Evolutionary conservation across 2,329 filamentous ascomycete genomes (phyloP).

Genomic region (Atkinsonella hypoxylon): DNA sequence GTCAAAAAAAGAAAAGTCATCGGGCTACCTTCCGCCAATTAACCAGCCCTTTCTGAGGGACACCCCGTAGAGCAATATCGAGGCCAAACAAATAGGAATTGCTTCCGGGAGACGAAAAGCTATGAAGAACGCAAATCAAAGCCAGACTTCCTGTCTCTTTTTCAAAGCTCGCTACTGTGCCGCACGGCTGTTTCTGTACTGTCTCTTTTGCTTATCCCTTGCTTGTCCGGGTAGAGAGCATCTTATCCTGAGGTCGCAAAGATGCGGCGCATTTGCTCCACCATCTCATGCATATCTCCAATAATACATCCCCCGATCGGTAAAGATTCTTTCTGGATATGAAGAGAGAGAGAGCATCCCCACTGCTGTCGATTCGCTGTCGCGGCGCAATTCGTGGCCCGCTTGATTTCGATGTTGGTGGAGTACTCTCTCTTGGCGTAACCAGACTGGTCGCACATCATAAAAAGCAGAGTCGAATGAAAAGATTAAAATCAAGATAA

Average conservation of each 20-base stretch:
- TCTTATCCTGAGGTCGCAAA: background rate
- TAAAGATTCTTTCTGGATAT: background rate
- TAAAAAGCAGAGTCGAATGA: background rate
- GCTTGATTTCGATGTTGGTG: background rate
- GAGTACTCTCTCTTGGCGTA: background rate
- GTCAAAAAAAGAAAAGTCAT: background rate
- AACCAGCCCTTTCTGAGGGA: background rate
- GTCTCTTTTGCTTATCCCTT: background rate
- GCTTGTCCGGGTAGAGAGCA: too few species aligned
- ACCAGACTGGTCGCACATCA: background rate
- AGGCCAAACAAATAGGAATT: background rate
- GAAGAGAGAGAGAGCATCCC: too few species aligned
- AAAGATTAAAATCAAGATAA: background rate
- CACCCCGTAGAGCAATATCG: too few species aligned
- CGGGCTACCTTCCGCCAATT: background rate
- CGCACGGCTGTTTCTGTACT: background rate
- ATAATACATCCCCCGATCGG: background rate
- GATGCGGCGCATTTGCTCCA: background rate
- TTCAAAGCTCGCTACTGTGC: background rate
- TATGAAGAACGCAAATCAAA: background rate
- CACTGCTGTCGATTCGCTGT: background rate
- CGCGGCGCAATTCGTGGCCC: background rate
- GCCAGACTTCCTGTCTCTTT: background rate
- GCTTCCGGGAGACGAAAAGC: background rate
- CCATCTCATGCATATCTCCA: background rate